Evolutionary conservation across 306 rosid genomes (phyloP).

Genomic region (Casuarina equisetifolia): DNA sequence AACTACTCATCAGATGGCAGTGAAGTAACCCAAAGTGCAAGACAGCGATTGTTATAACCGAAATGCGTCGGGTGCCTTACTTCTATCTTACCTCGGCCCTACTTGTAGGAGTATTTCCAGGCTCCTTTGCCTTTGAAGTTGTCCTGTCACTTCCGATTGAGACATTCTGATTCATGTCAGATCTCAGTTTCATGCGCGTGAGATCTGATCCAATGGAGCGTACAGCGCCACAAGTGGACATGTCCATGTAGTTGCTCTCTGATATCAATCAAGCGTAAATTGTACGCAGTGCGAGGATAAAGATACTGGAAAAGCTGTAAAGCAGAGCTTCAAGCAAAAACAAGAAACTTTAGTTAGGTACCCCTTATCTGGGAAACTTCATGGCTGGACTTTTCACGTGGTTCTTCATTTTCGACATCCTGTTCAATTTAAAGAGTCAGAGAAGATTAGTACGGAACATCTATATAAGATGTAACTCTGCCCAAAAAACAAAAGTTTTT

Average conservation of each 20-base stretch:
- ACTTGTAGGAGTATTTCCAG: constrained; percentile 76
- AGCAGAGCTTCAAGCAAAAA: neutral
- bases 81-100: constrained; percentile 45
- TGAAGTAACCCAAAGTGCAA: neutral
- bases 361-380: constrained; percentile 35
- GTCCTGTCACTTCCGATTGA: constrained; percentile 55
- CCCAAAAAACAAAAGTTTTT: neutral
- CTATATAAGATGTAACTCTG: constrained; percentile 12
- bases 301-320: neutral
- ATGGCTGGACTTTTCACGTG: constrained; percentile 42
- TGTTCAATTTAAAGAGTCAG: constrained; percentile 30
- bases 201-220: constrained; percentile 90
- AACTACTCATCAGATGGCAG: constrained; percentile 6
- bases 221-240: constrained; percentile 82
- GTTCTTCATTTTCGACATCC: constrained; percentile 58
- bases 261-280: constrained; percentile 29
- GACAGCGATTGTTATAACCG: neutral
- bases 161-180: constrained; percentile 43
- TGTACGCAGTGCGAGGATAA: constrained; percentile 1
- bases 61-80: constrained; percentile 3
- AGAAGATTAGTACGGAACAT: neutral
- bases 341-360: constrained; percentile 27
- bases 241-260: constrained; percentile 54
- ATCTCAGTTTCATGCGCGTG: constrained; percentile 79
- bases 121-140: constrained; percentile 45